Percentiles rank a stretch among this genome's conserved stretches.
These are phyloP conservation scores for barley (Hordeum vulgare) DNA, from an alignment of 176 grass and related monocot species.

Conservation along the genomic window DNA sequence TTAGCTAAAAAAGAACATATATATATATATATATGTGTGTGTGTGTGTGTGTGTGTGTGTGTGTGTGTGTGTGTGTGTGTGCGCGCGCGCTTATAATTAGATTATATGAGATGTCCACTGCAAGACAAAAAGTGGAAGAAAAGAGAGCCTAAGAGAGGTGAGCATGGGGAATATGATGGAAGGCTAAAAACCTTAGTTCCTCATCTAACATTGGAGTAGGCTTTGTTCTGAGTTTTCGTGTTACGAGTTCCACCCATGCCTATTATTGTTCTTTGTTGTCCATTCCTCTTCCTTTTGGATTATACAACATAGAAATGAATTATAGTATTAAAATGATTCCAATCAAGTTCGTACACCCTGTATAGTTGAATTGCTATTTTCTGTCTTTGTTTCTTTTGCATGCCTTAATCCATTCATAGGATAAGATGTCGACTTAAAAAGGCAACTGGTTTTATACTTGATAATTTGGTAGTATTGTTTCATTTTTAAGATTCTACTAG, in stretches of 20 bases:
- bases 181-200: not conserved
- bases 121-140: conserved; percentile 8
- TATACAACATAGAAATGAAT: not conserved
- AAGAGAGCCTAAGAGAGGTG: not conserved
- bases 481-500: too few species aligned
- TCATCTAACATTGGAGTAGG: not conserved
- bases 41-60: too few species aligned
- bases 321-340: not conserved
- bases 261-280: not conserved
- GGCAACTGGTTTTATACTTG: not conserved
- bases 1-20: not conserved
- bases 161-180: not conserved
- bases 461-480: not conserved
- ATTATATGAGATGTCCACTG: not conserved
- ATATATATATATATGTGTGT: not conserved
- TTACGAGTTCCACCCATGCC: conserved; percentile 31
- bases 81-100: too few species aligned
- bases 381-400: not conserved
- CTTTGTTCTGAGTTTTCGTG: not conserved
- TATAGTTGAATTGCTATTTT: not conserved
- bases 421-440: not conserved
- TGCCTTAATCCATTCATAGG: not conserved
- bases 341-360: not conserved
- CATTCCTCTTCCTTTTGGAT: not conserved
- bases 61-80: too few species aligned